Evolutionary conservation across 148 eudicot genomes (phyloP), one percentile per base, ranked within the genome.

Genomic region (Euryodendron excelsum): DNA sequence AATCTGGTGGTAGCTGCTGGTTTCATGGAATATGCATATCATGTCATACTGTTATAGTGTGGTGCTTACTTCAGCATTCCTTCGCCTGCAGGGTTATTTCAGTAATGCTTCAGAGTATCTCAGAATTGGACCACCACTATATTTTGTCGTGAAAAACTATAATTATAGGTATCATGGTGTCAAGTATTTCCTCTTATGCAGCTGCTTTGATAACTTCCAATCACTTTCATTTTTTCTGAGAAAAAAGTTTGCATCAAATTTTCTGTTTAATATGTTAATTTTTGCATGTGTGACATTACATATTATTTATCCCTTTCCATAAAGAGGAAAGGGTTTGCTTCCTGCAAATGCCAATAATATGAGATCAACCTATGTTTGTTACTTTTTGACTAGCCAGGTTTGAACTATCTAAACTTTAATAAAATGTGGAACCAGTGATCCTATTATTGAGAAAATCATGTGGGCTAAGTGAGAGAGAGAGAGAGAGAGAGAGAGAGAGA

Each of bases 81-180:
- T 37, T 79, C 70, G 60, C 27, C 58, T 76, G 84, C 88, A 94
- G 97, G 97, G 96, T 73, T 93, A 93, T 77, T 95, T 95, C 68
- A 89, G 81, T 66, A 89, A 95, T 81, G 72, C 89, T 69, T 85
- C 98, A 10, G 91, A 93, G 53, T 85, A 84, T 82, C 96, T 93
- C 72, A 86, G 96, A 88, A 88, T 95, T 58, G 98, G 98, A 47
- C 96, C 98, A 34, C 98, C 98, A 23, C 88, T 95, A 52, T 95
- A 95, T 74, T 95, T 93, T 82, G 97, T 95, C 52, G 98, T 93
- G 69, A 88, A 93, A 82, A 86, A 89, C 84, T 95, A 85, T 74
- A 95, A 93, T 70, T 95, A 87, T 77, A 95, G 97, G 98, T 93
- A 88, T 71, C 55, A 31, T 77, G 58, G 25, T 25, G 39, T 69